phyloP scores from a whole-genome alignment of 768 basidiomycete genomes.

The Neoboletus brunneissimus region DNA sequence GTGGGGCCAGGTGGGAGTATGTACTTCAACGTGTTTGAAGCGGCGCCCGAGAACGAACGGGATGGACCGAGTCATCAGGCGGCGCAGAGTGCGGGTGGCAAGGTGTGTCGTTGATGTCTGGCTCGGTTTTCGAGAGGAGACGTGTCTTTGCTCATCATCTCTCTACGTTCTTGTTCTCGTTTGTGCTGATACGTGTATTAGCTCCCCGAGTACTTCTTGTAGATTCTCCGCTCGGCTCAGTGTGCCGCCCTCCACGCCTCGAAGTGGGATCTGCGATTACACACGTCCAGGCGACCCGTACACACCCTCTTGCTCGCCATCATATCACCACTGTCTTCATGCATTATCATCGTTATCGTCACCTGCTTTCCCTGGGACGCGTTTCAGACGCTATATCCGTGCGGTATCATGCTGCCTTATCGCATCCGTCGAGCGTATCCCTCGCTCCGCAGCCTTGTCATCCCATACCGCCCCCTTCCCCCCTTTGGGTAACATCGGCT shows the following conservation, averaged over 20 bases:
- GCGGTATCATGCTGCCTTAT: background rate
- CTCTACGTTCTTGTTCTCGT: background rate
- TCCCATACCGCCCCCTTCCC: background rate
- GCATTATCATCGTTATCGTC: conserved; percentile 5
- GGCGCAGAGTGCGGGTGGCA: conserved; percentile 65
- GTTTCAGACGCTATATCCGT: conserved; percentile 4
- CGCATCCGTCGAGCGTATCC: background rate
- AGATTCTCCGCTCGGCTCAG: conserved; percentile 6
- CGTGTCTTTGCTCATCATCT: background rate
- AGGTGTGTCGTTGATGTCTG: conserved; percentile 43
- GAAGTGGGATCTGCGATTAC: conserved; percentile 11
- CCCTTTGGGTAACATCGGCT: background rate
- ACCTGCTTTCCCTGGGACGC: background rate
- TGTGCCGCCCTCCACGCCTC: background rate
- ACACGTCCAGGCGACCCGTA: background rate
- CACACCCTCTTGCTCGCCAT: background rate
- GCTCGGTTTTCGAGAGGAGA: background rate
- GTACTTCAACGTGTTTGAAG: conserved; percentile 98
- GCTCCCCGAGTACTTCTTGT: conserved; percentile 82
- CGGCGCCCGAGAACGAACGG: conserved; percentile 95
- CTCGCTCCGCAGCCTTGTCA: background rate
- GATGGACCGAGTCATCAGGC: conserved; percentile 84
- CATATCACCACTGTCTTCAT: background rate
- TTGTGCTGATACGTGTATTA: conserved; percentile 27
- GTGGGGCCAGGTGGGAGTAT: conserved; percentile 84